Evolutionary conservation across 345 rosid species (phyloP), one percentile per base, ranked within the genome.

Genomic region (Laguncularia racemosa): DNA sequence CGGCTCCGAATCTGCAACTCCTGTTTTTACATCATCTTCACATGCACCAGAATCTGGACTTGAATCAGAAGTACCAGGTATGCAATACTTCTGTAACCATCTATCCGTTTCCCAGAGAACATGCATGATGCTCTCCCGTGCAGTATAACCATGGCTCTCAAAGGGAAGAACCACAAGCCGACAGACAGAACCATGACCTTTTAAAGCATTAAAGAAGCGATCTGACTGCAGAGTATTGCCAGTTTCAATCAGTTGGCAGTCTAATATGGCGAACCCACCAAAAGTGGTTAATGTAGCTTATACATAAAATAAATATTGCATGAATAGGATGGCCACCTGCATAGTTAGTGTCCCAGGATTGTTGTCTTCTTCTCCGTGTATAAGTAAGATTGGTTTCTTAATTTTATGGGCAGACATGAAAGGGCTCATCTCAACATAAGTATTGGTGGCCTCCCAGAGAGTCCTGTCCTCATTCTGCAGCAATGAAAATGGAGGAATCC

Each of bases 341-440:
- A 93, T 87, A 73, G 96, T 93, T 64, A 93, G 73, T 20, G 97
- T 93, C 70, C 99, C 99, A 16, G 99, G 61, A 76, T 93, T 93
- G 57, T 87, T 85, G 66, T 93, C 99, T 81, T 93, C 96, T 81
- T 93, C 97, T 63, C 99, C 99, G 48, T 93, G 97, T 44, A 93
- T 77, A 67, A 93, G 97, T 72, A 93, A 77, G 77, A 89, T 90
- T 33, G 99, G 97, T 73, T 81, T 93, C 80, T 85, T 93, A 71
- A 90, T 85, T 78, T 82, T 93, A 75, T 93, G 77, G 18, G 99
- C 97, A 7, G 95, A 79, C 86, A 93, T 84, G 77, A 87, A 93
- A 12, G 99, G 99, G 64, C 99, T 93, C 99, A 93, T 87, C 73
- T 84, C 95, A 50, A 93, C 90, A n/a, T 90, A 93, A 6, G 76